Percentiles rank a stretch among this genome's conserved stretches.
These are phyloP conservation scores for Fusarium avenaceum DNA, from an alignment of 2,329 filamentous ascomycete species.

Conservation along the genomic window DNA sequence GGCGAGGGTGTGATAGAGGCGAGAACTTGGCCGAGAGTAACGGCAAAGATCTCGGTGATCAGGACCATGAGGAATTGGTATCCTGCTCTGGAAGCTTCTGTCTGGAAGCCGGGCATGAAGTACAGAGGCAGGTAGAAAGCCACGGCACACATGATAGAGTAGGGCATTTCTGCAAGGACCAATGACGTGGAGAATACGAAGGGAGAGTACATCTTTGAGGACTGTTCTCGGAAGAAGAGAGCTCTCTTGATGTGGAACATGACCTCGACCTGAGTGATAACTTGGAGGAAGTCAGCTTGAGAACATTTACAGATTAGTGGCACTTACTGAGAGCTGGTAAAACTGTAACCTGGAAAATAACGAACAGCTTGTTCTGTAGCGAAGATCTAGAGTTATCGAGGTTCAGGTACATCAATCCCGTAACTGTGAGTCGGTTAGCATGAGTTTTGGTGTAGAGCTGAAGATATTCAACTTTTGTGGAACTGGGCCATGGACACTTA, in stretches of 20 bases:
- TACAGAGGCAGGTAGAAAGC: slow-evolving; percentile 87
- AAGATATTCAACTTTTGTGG: too few relatives aligned
- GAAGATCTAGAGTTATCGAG: slow-evolving; percentile 81
- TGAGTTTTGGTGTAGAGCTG: background rate
- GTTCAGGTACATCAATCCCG: slow-evolving; percentile 83
- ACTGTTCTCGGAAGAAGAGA: slow-evolving; percentile 88
- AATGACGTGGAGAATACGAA: slow-evolving; percentile 83
- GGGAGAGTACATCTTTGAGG: slow-evolving; percentile 87
- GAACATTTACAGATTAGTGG: too few relatives aligned
- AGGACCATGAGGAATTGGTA: slow-evolving; percentile 91
- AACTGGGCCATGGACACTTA: background rate
- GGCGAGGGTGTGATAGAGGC: slow-evolving; percentile 82
- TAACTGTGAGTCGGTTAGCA: slow-evolving; percentile 58
- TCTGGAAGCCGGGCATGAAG: slow-evolving; percentile 83
- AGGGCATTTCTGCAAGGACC: slow-evolving; percentile 87
- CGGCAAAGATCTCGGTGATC: slow-evolving; percentile 85
- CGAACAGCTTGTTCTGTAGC: slow-evolving; percentile 88
- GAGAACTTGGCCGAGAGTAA: slow-evolving; percentile 82
- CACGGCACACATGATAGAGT: slow-evolving; percentile 83
- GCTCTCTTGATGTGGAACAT: slow-evolving; percentile 85
- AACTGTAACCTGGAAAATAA: slow-evolving; percentile 91
- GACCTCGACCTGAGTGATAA: slow-evolving; percentile 83
- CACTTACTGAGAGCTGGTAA: slow-evolving; percentile 75
- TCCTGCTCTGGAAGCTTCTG: slow-evolving; percentile 74
- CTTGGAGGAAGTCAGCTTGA: too few relatives aligned